phyloP scores from a whole-genome alignment of 2,329 filamentous ascomycete species.

The Arthroderma sp. region DNA sequence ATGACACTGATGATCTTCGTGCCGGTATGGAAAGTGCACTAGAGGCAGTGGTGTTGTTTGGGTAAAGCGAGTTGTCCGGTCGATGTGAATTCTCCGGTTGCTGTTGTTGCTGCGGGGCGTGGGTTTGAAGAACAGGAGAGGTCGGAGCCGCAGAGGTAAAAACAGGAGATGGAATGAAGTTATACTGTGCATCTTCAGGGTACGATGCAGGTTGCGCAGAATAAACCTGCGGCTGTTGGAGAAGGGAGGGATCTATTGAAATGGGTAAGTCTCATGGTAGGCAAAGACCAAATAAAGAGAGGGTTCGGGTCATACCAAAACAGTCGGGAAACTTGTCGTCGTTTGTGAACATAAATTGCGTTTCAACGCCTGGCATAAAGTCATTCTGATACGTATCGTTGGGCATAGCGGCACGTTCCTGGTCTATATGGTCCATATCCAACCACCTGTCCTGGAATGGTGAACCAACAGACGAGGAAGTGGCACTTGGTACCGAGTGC shows the following conservation, averaged over 20 bases:
- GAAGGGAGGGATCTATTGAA: constrained; percentile 43
- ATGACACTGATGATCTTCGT: constrained; percentile 56
- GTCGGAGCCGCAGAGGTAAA: constrained; percentile 24
- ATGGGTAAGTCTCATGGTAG: constrained; percentile 1
- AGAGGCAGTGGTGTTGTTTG: constrained; percentile 43
- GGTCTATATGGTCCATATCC: constrained; percentile 38
- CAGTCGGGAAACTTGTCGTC: constrained; percentile 31
- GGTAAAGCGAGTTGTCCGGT: constrained; percentile 46
- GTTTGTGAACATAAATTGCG: constrained; percentile 29
- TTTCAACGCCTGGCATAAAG: constrained; percentile 33
- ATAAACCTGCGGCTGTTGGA: constrained; percentile 36
- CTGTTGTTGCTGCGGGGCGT: constrained; percentile 11
- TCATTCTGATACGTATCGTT: constrained; percentile 45
- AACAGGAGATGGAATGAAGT: constrained; percentile 16
- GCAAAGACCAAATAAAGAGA: constrained; percentile 12
- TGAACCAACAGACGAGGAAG: constrained; percentile 55
- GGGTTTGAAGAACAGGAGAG: constrained; percentile 20
- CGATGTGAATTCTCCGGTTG: constrained; percentile 14
- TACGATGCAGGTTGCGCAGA: constrained; percentile 22
- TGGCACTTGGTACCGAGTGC: constrained; percentile 42
- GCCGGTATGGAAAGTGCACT: constrained; percentile 32
- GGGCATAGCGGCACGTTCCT: constrained; percentile 52
- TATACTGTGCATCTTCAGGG: constrained; percentile 20
- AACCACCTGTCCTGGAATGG: constrained; percentile 52
- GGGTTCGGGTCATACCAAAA: constrained; percentile 35